Conservation (phyloP, 2,329 filamentous ascomycete genomes). For the Talaromyces albobiverticillius region DNA sequence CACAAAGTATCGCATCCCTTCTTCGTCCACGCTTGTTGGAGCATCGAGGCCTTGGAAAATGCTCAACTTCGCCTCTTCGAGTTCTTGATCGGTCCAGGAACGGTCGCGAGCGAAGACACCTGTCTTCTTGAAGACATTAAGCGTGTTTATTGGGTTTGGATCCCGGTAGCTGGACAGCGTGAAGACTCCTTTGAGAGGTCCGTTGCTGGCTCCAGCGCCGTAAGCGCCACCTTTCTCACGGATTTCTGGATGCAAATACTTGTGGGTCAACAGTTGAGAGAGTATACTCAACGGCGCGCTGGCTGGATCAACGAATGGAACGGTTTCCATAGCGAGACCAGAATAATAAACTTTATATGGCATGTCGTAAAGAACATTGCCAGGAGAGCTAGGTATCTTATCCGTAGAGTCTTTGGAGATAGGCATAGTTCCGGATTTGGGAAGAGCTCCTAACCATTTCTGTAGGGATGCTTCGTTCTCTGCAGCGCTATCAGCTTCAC, state of each 20-base stretch:
- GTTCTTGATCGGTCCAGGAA: slow-evolving; percentile 75
- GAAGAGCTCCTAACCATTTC: slow-evolving; percentile 65
- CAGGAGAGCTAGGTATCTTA: slow-evolving; percentile 26
- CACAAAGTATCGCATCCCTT: slow-evolving; percentile 83
- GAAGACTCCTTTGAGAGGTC: slow-evolving; percentile 77
- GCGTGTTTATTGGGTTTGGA: slow-evolving; percentile 85
- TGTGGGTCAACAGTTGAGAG: slow-evolving; percentile 89
- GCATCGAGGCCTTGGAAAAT: slow-evolving; percentile 92
- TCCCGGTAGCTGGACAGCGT: slow-evolving; percentile 97
- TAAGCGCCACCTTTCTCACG: slow-evolving; percentile 97
- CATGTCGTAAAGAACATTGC: slow-evolving; percentile 84
- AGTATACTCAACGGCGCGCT: slow-evolving; percentile 83
- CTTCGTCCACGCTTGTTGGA: slow-evolving; percentile 78
- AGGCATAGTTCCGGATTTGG: slow-evolving; percentile 40
- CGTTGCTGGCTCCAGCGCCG: slow-evolving; percentile 82
- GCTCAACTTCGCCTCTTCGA: slow-evolving; percentile 94
- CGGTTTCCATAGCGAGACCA: slow-evolving; percentile 74
- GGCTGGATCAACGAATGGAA: slow-evolving; percentile 72
- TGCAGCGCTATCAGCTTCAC: slow-evolving; percentile 68
- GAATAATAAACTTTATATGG: slow-evolving; percentile 98
- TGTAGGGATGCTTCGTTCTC: slow-evolving; percentile 69
- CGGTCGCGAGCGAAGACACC: slow-evolving; percentile 80
- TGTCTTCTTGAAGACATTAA: slow-evolving; percentile 78
- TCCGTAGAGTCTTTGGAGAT: slow-evolving; percentile 29
- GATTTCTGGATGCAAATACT: slow-evolving; percentile 94